Evolutionary conservation across 78 protist genomes (phyloP).

Genomic region (Cavenderia fasciculata): DNA sequence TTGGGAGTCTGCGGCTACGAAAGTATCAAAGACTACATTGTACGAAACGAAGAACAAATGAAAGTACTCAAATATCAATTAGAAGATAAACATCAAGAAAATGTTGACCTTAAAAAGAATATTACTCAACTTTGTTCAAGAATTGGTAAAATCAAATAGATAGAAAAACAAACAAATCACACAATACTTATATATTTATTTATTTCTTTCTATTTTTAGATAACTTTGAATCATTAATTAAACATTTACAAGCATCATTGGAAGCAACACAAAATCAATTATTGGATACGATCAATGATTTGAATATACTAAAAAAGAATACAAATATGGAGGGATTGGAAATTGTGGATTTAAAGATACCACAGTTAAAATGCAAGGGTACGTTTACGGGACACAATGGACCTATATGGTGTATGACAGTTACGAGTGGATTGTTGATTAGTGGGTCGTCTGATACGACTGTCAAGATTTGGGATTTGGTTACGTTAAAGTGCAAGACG

Average conservation of each 20-base stretch:
- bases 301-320: conserved; percentile 49
- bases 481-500: conserved; percentile 34
- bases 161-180: conserved; percentile 40
- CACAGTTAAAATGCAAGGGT: conserved; percentile 76
- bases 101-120: conserved; percentile 44
- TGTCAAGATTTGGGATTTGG: conserved; percentile 70
- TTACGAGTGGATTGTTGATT: conserved; percentile 39
- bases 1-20: conserved; percentile 59
- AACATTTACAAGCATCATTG: conserved; percentile 53
- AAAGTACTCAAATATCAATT: conserved; percentile 9
- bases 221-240: conserved; percentile 45
- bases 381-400: conserved; percentile 77
- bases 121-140: conserved; percentile 33
- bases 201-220: not conserved
- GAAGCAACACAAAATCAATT: conserved; percentile 73
- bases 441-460: conserved; percentile 63
- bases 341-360: conserved; percentile 66
- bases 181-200: no score
- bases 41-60: conserved; percentile 55
- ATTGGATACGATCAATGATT: conserved; percentile 21
- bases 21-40: conserved; percentile 59
- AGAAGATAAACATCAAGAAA: conserved; percentile 33
- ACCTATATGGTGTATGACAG: conserved; percentile 82
- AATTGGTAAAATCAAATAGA: conserved; percentile 51
- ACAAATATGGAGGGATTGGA: conserved; percentile 52